Conservation (phyloP, 129 eudicot genomes). For the Glebionis coronaria region DNA sequence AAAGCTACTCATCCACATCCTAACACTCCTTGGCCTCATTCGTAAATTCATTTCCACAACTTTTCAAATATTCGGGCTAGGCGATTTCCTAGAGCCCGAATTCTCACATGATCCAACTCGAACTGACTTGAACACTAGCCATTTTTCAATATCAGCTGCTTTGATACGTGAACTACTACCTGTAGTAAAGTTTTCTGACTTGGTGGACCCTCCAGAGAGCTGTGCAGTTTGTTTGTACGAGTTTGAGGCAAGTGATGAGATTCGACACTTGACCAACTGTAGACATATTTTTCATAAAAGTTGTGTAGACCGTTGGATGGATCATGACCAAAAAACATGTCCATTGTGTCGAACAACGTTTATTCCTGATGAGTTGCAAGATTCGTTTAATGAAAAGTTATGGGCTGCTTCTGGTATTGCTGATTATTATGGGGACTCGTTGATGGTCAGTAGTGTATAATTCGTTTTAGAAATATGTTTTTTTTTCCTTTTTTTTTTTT, state of each 20-base stretch:
- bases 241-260: slow-evolving; percentile 48
- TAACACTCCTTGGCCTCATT: slow-evolving; percentile 42
- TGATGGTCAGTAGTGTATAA: slow-evolving; percentile 25
- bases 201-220: slow-evolving; percentile 33
- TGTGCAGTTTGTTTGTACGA: slow-evolving; percentile 70
- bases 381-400: slow-evolving; percentile 51
- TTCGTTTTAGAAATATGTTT: not conserved
- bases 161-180: slow-evolving; percentile 59
- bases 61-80: slow-evolving; percentile 35
- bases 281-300: slow-evolving; percentile 54
- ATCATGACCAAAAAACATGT: slow-evolving; percentile 66
- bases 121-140: slow-evolving; percentile 16
- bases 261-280: slow-evolving; percentile 54
- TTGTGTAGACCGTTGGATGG: slow-evolving; percentile 86
- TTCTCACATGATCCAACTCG: slow-evolving; percentile 31
- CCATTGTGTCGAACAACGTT: slow-evolving; percentile 65
- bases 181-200: slow-evolving; percentile 38
- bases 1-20: slow-evolving; percentile 40
- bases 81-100: slow-evolving; percentile 42
- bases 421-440: slow-evolving; percentile 31
- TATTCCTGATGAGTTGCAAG: slow-evolving; percentile 37
- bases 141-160: slow-evolving; percentile 40
- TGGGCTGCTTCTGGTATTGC: slow-evolving; percentile 44
- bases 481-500: not conserved
- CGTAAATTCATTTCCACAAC: slow-evolving; percentile 31